A percentile compares a stretch with the other conserved stretches of the same genome.
phyloP scores from a whole-genome alignment of 345 rosid species.

The Lumnitzera racemosa region DNA sequence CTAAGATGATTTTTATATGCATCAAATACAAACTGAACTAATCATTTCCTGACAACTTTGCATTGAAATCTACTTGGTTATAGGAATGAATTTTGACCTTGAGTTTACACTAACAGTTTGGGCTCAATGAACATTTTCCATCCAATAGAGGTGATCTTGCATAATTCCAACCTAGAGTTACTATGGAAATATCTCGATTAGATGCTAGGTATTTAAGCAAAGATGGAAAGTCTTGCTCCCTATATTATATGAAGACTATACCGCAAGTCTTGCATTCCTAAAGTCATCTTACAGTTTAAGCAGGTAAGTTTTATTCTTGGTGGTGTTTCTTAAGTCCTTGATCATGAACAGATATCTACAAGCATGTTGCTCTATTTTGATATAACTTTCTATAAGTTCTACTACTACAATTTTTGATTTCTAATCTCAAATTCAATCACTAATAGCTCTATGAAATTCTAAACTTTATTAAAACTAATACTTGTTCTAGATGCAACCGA shows the following conservation, averaged over 20 bases:
- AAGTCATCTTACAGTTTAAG: slow-evolving; percentile 75
- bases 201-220: slow-evolving; percentile 85
- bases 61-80: too few relatives aligned
- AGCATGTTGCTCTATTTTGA: neutral
- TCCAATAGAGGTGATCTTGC: slow-evolving; percentile 74
- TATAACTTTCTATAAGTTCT: slow-evolving; percentile 1
- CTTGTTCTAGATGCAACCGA: too few relatives aligned
- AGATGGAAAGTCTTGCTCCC: slow-evolving; percentile 71
- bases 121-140: neutral
- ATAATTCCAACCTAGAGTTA: slow-evolving; percentile 80
- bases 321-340: neutral
- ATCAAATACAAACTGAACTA: too few relatives aligned
- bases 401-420: slow-evolving; percentile 4
- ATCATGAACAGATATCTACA: neutral
- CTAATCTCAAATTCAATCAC: neutral
- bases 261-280: slow-evolving; percentile 91
- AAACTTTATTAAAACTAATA: too few relatives aligned
- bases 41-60: too few relatives aligned
- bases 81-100: too few relatives aligned
- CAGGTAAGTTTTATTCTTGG: slow-evolving; percentile 39
- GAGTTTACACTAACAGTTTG: too few relatives aligned
- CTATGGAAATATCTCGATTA: slow-evolving; percentile 87
- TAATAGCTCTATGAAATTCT: too few relatives aligned
- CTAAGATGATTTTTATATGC: too few relatives aligned
- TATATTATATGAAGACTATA: slow-evolving; percentile 77